These are phyloP conservation scores for Diplodia corticola DNA, from an alignment of 2,329 filamentous ascomycete species.

Conservation along the genomic window DNA sequence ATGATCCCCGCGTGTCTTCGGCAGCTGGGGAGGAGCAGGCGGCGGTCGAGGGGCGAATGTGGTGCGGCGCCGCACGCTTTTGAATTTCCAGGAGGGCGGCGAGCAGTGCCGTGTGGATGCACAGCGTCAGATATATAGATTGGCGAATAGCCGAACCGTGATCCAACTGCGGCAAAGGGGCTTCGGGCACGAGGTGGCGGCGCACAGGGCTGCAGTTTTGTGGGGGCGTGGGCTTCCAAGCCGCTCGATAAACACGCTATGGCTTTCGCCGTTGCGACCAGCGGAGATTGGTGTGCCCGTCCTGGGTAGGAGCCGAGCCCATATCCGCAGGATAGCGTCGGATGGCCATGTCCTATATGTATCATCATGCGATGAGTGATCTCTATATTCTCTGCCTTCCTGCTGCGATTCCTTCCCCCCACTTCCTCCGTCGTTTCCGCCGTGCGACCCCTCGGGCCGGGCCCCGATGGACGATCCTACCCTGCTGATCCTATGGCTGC, in stretches of 20 bases:
- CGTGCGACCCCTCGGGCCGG: not conserved
- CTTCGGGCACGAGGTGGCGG: not conserved
- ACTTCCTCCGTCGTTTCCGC: not conserved
- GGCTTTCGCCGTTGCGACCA: slow-evolving; percentile 5
- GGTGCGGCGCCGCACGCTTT: not conserved
- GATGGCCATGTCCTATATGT: not conserved
- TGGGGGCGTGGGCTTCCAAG: not conserved
- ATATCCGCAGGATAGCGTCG: not conserved
- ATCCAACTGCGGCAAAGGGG: not conserved
- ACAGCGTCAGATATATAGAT: slow-evolving; percentile 19
- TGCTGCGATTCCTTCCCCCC: not conserved
- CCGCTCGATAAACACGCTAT: not conserved
- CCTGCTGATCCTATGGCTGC: slow-evolving; percentile 13
- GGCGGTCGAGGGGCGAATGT: too few species aligned
- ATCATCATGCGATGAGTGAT: not conserved
- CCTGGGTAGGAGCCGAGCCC: not conserved
- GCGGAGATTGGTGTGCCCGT: slow-evolving; percentile 8
- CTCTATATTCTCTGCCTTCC: not conserved
- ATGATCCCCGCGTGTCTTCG: too few species aligned
- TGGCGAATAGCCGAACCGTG: slow-evolving; percentile 6
- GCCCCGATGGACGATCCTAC: slow-evolving; percentile 15
- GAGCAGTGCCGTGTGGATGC: not conserved
- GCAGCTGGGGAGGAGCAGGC: too few species aligned
- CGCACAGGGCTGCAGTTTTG: not conserved
- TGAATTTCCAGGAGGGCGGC: not conserved